Percentiles rank a stretch among this genome's conserved stretches.
Conservation (phyloP, 2,329 filamentous ascomycete genomes). For the Penicillium sp. region DNA sequence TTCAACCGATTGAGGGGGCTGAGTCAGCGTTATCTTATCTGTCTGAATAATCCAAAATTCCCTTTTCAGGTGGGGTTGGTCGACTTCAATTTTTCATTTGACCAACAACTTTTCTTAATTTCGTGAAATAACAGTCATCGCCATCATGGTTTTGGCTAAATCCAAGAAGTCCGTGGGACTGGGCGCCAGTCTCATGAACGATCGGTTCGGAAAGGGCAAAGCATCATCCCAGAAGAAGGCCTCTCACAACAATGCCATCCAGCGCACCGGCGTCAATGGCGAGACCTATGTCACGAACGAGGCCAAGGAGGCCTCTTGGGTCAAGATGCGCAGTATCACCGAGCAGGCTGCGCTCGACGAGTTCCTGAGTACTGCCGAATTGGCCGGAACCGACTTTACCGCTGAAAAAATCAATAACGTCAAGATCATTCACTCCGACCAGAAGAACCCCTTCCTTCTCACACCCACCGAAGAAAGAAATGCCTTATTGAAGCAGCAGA, state of each 20-base stretch:
- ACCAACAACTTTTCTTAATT: constrained; percentile 10
- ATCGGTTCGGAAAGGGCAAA: constrained; percentile 93
- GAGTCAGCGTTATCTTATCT: constrained; percentile 34
- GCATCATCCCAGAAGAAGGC: constrained; percentile 74
- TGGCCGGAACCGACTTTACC: constrained; percentile 98
- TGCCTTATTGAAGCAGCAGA: constrained; percentile 73
- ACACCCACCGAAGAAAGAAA: constrained; percentile 78
- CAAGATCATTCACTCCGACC: constrained; percentile 96
- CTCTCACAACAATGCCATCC: constrained; percentile 61
- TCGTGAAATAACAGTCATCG: constrained; percentile 4
- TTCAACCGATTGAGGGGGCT: constrained; percentile 12
- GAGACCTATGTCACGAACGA: constrained; percentile 90
- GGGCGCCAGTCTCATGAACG: constrained; percentile 97
- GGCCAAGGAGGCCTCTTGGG: constrained; percentile 87
- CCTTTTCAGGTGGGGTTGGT: constrained; percentile 25
- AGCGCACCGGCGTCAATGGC: constrained; percentile 68
- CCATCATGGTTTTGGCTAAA: constrained; percentile 73
- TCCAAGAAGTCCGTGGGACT: constrained; percentile 93
- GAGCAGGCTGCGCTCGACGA: constrained; percentile 96
- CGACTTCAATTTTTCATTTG: constrained; percentile 15
- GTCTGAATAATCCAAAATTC: constrained; percentile 29
- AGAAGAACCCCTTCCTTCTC: constrained; percentile 90
- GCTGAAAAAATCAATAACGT: constrained; percentile 99
- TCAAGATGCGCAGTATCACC: constrained; percentile 98
- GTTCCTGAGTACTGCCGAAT: constrained; percentile 89